These are phyloP conservation scores for Zymoseptoria pseudotritici DNA, from an alignment of 2,329 filamentous ascomycete species.

Conservation along the genomic window DNA sequence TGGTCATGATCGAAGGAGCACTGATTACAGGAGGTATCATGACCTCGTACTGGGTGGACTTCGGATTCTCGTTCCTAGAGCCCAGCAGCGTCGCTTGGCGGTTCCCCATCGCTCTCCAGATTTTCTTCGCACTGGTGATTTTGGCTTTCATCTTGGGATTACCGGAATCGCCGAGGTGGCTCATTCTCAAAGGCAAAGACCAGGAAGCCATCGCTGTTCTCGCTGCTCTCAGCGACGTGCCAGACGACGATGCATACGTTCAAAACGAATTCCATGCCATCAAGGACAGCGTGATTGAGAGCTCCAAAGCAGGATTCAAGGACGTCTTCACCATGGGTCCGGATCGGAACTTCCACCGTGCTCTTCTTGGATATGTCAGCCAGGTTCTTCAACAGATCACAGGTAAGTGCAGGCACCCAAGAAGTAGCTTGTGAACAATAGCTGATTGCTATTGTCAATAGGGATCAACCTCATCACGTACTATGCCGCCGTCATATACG, in stretches of 20 bases:
- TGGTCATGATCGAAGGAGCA: slow-evolving; percentile 38
- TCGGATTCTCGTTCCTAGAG: slow-evolving; percentile 34
- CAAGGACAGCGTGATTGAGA: slow-evolving; percentile 32
- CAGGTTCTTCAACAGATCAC: slow-evolving; percentile 40
- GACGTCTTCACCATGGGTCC: slow-evolving; percentile 32
- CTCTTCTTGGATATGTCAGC: slow-evolving; percentile 36
- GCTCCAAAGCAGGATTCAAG: slow-evolving; percentile 22
- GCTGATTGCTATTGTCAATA: neutral
- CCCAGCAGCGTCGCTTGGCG: slow-evolving; percentile 39
- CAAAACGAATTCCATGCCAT: slow-evolving; percentile 25
- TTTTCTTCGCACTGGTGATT: slow-evolving; percentile 43
- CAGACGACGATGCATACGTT: slow-evolving; percentile 24
- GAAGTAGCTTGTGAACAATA: neutral
- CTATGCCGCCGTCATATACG: slow-evolving; percentile 44
- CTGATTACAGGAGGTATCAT: slow-evolving; percentile 32
- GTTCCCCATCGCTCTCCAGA: slow-evolving; percentile 49
- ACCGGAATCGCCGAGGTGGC: slow-evolving; percentile 41
- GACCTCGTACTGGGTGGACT: slow-evolving; percentile 44
- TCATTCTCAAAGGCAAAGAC: slow-evolving; percentile 27
- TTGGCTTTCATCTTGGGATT: slow-evolving; percentile 37
- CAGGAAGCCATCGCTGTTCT: slow-evolving; percentile 29
- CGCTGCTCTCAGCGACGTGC: slow-evolving; percentile 29
- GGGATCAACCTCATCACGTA: slow-evolving; percentile 18
- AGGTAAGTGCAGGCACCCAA: slow-evolving; percentile 28
- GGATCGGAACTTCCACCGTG: slow-evolving; percentile 39